phyloP scores from a whole-genome alignment of 345 rosid species.

The Excoecaria cochinchinensis region DNA sequence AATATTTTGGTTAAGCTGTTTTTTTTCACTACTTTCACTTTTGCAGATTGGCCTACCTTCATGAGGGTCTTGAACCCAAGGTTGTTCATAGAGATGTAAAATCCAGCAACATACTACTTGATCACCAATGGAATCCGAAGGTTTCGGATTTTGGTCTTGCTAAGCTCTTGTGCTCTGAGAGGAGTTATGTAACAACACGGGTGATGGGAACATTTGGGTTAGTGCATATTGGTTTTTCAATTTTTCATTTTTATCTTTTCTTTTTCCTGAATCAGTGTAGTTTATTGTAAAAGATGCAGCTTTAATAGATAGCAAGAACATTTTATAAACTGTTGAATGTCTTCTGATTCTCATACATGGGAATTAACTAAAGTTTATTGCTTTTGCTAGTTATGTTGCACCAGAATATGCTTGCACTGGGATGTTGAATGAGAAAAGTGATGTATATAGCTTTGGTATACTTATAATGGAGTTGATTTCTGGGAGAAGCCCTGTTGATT shows the following conservation, averaged over 20 bases:
- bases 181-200: slow-evolving; percentile 83
- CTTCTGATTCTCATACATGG: neutral
- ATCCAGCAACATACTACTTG: slow-evolving; percentile 85
- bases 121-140: slow-evolving; percentile 83
- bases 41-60: slow-evolving; percentile 89
- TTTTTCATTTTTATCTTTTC: neutral
- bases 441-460: slow-evolving; percentile 88
- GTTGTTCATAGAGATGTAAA: slow-evolving; percentile 95
- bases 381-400: slow-evolving; percentile 71
- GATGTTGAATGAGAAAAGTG: slow-evolving; percentile 93
- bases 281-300: slow-evolving; percentile 5
- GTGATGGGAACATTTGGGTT: slow-evolving; percentile 99
- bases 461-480: slow-evolving; percentile 88
- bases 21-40: neutral
- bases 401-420: slow-evolving; percentile 99
- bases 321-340: neutral
- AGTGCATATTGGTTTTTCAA: slow-evolving; percentile 26
- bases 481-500: slow-evolving; percentile 90
- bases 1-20: neutral
- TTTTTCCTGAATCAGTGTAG: neutral
- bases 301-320: neutral
- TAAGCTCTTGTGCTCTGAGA: slow-evolving; percentile 79
- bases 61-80: slow-evolving; percentile 98
- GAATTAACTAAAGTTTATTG: slow-evolving; percentile 15
- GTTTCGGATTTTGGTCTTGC: slow-evolving; percentile 99